phyloP scores from a whole-genome alignment of 108 stramenopile species.

The Nannochloropsis oceanica region DNA sequence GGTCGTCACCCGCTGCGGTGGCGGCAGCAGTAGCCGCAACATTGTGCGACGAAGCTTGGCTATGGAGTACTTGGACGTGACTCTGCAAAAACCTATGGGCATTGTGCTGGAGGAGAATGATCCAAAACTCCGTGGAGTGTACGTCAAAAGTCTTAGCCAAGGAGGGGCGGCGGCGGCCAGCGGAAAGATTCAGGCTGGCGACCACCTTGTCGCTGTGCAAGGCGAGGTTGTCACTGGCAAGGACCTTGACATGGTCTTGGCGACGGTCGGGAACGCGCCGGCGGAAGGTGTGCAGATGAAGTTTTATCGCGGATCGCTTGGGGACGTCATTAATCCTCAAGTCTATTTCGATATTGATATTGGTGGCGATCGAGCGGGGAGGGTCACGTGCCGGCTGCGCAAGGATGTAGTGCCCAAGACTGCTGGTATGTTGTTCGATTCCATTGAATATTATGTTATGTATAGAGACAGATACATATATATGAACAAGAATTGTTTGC shows the following conservation, averaged over 20 bases:
- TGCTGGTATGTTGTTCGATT: not conserved
- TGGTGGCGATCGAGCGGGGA: constrained; percentile 53
- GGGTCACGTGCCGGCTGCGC: constrained; percentile 69
- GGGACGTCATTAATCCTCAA: not conserved
- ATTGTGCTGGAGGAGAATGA: not conserved
- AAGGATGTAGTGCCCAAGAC: constrained; percentile 32
- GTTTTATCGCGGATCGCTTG: not conserved
- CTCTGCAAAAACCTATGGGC: not conserved
- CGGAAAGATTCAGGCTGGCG: not conserved
- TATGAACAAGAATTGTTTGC: too few relatives aligned
- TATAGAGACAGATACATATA: too few relatives aligned
- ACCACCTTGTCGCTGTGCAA: not conserved
- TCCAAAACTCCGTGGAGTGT: not conserved
- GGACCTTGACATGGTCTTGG: not conserved
- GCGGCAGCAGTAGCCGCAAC: not conserved
- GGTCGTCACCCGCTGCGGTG: too few relatives aligned
- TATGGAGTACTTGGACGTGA: not conserved
- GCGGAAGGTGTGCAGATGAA: not conserved
- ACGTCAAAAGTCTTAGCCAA: not conserved
- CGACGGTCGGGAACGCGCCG: not conserved
- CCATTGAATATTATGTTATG: too few relatives aligned
- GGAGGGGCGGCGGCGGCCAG: not conserved
- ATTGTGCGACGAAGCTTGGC: not conserved
- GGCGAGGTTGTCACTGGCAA: not conserved
- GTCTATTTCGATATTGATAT: constrained; percentile 45